Evolutionary conservation across 768 basidiomycete genomes (phyloP).

Genomic region (Clitopilus passeckerianus): DNA sequence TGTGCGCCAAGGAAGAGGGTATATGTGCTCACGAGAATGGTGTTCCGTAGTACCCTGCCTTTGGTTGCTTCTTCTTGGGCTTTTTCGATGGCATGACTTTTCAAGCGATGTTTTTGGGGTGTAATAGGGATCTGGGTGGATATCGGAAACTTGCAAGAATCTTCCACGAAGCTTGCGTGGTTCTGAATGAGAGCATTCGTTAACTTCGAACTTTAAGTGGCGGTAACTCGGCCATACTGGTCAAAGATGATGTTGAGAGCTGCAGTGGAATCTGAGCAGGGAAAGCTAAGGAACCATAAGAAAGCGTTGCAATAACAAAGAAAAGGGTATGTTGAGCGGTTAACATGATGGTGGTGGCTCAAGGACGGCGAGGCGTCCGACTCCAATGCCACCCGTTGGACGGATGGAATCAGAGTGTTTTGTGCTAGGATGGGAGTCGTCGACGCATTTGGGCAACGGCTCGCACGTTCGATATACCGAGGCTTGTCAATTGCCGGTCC

Average conservation of each 20-base stretch:
- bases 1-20: neutral
- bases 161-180: constrained; percentile 58
- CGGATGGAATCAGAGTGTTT: constrained; percentile 2
- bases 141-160: constrained; percentile 80
- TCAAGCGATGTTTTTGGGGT: constrained; percentile 39
- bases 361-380: neutral
- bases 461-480: constrained; percentile 28
- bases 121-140: constrained; percentile 79
- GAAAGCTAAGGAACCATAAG: constrained; percentile 22
- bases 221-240: constrained; percentile 10
- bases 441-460: constrained; percentile 11
- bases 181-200: constrained; percentile 19
- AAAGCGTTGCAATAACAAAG: constrained; percentile 16
- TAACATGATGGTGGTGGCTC: neutral
- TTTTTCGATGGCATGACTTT: constrained; percentile 69
- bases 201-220: neutral
- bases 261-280: constrained; percentile 37
- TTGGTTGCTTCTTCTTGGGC: constrained; percentile 46
- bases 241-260: constrained; percentile 6
- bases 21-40: constrained; percentile 52
- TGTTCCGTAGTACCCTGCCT: constrained; percentile 60
- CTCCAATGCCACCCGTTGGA: neutral
- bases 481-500: neutral
- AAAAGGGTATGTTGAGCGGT: constrained; percentile 6
- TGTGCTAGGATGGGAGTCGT: constrained; percentile 9